phyloP scores from a whole-genome alignment of 2,329 filamentous ascomycete species.

The Monosporascus sp. region DNA sequence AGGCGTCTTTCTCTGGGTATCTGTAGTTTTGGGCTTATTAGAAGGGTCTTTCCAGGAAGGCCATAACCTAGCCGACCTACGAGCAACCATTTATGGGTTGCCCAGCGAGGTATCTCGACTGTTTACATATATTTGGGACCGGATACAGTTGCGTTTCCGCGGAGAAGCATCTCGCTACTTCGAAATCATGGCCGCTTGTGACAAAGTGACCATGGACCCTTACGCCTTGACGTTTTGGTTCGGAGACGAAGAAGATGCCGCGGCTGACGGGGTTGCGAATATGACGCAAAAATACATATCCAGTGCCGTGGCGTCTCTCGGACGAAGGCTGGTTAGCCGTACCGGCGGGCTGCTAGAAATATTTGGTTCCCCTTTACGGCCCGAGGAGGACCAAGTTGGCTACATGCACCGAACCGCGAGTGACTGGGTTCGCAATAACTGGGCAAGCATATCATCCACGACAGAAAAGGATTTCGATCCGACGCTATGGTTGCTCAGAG shows the following conservation, averaged over 20 bases:
- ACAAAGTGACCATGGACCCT: not conserved
- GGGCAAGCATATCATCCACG: not conserved
- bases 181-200: not conserved
- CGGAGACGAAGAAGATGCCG: not conserved
- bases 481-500: not conserved
- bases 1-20: constrained; percentile 17
- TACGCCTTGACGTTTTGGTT: not conserved
- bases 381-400: not conserved
- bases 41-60: constrained; percentile 1
- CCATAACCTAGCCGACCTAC: constrained; percentile 1
- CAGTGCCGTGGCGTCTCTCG: not conserved
- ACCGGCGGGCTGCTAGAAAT: constrained; percentile 8
- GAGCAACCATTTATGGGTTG: not conserved
- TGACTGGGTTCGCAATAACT: constrained; percentile 6
- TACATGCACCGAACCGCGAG: constrained; percentile 9
- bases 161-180: constrained; percentile 1
- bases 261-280: not conserved
- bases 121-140: constrained; percentile 1
- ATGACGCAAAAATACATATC: not conserved
- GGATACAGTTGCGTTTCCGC: not conserved
- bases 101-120: constrained; percentile 2
- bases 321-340: constrained; percentile 5
- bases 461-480: not conserved
- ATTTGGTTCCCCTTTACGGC: not conserved
- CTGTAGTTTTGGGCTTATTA: constrained; percentile 4